phyloP scores from a whole-genome alignment of 1,139 yeast species.

The Yamadazyma sp. region DNA sequence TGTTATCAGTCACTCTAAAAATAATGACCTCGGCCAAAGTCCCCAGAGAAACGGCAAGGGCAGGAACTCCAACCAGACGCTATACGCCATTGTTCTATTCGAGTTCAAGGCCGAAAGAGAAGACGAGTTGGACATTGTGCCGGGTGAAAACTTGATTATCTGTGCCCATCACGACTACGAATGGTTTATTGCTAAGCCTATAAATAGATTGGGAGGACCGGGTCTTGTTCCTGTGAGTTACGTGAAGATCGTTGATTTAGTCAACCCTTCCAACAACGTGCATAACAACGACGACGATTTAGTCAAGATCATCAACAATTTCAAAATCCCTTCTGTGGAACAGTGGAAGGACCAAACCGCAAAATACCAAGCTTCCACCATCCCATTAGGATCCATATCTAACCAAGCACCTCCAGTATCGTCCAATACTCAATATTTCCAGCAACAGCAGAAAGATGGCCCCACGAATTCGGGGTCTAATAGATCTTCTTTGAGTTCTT shows the following conservation, averaged over 20 bases:
- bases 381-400: conserved; percentile 63
- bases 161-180: conserved; percentile 96
- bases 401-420: conserved; percentile 28
- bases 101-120: conserved; percentile 87
- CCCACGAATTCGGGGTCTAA: conserved; percentile 19
- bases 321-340: conserved; percentile 85
- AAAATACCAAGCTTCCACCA: conserved; percentile 87
- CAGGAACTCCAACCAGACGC: conserved; percentile 31
- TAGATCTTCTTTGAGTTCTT: conserved; percentile 35
- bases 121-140: conserved; percentile 80
- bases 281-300: conserved; percentile 26
- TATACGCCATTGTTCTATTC: conserved; percentile 56
- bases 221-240: conserved; percentile 92
- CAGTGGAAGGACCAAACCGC: conserved; percentile 94
- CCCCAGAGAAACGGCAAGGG: conserved; percentile 6
- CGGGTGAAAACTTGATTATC: conserved; percentile 86
- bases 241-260: conserved; percentile 80
- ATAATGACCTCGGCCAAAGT: conserved; percentile 1
- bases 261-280: conserved; percentile 30
- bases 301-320: conserved; percentile 47
- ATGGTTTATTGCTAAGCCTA: conserved; percentile 98
- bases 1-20: conserved; percentile 4
- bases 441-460: conserved; percentile 19
- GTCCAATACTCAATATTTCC: conserved; percentile 43
- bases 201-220: conserved; percentile 93